Conservation (phyloP, 306 rosid species). For the Ammopiptanthus mongolicus region DNA sequence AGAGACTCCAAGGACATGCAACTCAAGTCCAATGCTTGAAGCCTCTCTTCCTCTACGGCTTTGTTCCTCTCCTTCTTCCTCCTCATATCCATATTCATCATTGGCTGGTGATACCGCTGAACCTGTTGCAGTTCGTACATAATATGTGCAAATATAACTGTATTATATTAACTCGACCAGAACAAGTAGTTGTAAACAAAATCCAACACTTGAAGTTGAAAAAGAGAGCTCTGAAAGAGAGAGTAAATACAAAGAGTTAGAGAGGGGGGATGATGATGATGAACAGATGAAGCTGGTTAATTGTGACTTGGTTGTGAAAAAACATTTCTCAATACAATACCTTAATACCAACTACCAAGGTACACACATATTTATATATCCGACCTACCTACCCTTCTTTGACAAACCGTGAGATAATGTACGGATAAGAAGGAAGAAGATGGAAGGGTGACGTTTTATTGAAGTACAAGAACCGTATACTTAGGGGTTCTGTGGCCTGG, state of each 20-base stretch:
- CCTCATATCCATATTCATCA: constrained; percentile 11
- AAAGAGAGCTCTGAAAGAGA: not conserved
- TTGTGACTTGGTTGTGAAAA: no score
- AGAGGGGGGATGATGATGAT: no score
- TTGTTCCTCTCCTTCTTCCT: constrained; percentile 22
- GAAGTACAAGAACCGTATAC: constrained; percentile 41
- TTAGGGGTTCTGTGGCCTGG: constrained; percentile 14
- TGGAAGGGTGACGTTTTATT: constrained; percentile 9
- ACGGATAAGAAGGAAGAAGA: constrained; percentile 15
- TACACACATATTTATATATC: no score
- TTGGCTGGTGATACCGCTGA: not conserved
- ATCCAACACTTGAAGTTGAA: not conserved
- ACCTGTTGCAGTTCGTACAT: constrained; percentile 26
- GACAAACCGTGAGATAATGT: constrained; percentile 7
- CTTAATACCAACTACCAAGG: no score
- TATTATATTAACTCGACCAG: not conserved
- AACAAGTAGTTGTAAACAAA: not conserved
- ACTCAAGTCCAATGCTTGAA: constrained; percentile 62
- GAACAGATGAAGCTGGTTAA: no score
- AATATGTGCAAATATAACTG: not conserved
- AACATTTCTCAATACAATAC: no score
- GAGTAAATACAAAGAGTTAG: no score
- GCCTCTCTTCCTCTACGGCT: constrained; percentile 29
- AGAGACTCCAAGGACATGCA: constrained; percentile 63
- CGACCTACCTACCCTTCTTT: no score